These are phyloP conservation scores for Vigna nakashimae DNA, from an alignment of 306 rosid species.

Conservation along the genomic window DNA sequence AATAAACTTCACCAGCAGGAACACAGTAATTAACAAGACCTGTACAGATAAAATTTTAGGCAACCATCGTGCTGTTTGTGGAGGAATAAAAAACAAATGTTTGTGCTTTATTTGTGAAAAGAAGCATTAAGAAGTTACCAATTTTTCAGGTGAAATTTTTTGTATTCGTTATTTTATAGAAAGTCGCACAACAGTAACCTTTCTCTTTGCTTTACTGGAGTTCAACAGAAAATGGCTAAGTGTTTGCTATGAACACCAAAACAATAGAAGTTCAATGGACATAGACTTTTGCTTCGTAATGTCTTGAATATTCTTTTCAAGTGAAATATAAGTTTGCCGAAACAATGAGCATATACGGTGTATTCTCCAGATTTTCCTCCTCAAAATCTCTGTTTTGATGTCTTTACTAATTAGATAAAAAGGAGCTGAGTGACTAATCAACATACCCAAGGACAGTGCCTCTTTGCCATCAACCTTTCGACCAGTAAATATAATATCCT, in stretches of 20 bases:
- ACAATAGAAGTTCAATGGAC: conserved; percentile 6
- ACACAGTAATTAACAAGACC: conserved; percentile 93
- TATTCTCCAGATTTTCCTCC: conserved; percentile 4
- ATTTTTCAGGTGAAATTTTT: background rate
- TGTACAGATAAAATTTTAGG: conserved; percentile 43
- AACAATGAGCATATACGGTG: conserved; percentile 3
- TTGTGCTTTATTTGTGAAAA: conserved; percentile 11
- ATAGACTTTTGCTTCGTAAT: conserved; percentile 8
- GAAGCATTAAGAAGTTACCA: background rate
- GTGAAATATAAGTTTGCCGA: conserved; percentile 4
- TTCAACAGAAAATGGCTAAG: conserved; percentile 7
- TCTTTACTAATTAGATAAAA: conserved; percentile 28
- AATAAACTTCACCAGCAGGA: conserved; percentile 77
- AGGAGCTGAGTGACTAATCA: conserved; percentile 7
- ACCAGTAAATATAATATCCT: conserved; percentile 88
- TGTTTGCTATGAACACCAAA: conserved; percentile 18
- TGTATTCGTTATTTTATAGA: background rate
- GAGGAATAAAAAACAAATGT: background rate
- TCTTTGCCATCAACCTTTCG: conserved; percentile 70
- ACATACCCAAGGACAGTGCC: conserved; percentile 83
- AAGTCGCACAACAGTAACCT: conserved; percentile 16
- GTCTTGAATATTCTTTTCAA: conserved; percentile 20
- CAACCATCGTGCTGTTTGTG: conserved; percentile 26
- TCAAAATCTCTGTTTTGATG: background rate
- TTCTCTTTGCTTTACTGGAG: conserved; percentile 28